Evolutionary conservation across 805 yeast species (phyloP), one percentile per base, ranked within the genome.

Genomic region (Kazachstania martiniae): DNA sequence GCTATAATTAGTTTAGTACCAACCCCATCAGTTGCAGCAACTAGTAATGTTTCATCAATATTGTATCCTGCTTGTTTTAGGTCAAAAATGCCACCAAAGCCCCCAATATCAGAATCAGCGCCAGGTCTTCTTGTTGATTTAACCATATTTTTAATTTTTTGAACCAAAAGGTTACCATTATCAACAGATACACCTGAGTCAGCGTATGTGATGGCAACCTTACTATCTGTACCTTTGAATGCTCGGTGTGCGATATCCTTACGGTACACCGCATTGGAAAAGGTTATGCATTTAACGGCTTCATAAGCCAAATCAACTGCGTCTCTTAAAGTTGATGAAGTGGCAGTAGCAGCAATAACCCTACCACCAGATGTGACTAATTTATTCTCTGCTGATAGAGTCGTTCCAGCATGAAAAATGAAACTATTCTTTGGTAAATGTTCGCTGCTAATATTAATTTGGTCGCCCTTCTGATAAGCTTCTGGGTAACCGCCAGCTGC

Each of bases 1-100:
- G 97, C 98, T 54, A 93, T 76, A 68, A 86, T 77, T 44, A 91
- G 73, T 63, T 91, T 91, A 39, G 98, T 89, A 44, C 99, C 99
- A 37, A 91, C 97, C 62, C 99, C 99, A 62, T 91, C 99, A 29
- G 99, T 91, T 38, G 98, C 97, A 38, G 91, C 95, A 26, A 91
- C 97, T 37, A 91, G 65, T 35, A 91, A 61, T n/a, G 85, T 76
- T 36, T 80, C 77, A 42, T 70, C 74, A 14, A 85, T 72, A 29
- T 60, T 56, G 61, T 77, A 91, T 5, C 97, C 97, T 28, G 94
- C 94, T 32, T 77, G 75, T 45, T 75, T 72, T 50, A 91, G 68
- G 57, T 93, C 98, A 45, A 91, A 93, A 27, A 89, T 63, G 44
- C 99, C 99, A 44, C 99, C 99, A 53, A 91, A 91, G 2, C 99